These are phyloP conservation scores for Alternaria novae-zelandiae DNA, from an alignment of 2,329 filamentous ascomycete genomes.

Conservation along the genomic window DNA sequence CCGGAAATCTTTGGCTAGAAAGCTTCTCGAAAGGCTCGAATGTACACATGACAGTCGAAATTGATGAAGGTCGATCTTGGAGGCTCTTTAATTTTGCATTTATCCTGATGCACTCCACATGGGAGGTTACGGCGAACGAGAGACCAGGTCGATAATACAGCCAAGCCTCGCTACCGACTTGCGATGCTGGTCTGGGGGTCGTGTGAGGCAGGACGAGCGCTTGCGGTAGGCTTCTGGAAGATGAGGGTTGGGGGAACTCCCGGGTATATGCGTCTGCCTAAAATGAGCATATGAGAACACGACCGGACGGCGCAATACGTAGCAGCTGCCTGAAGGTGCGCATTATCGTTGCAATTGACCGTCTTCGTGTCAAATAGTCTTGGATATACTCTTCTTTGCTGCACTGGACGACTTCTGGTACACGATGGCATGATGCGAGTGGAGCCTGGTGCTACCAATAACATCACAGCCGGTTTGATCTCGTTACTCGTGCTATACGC, in stretches of 20 bases:
- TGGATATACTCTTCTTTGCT: neutral
- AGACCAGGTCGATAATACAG: slow-evolving; percentile 8
- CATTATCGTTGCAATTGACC: neutral
- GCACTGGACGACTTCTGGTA: neutral
- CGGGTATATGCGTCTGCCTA: neutral
- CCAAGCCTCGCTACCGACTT: slow-evolving; percentile 13
- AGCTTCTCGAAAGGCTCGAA: slow-evolving; percentile 29
- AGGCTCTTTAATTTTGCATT: slow-evolving; percentile 30
- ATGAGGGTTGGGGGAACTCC: slow-evolving; percentile 1
- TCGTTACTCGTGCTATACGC: neutral
- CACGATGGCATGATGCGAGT: neutral
- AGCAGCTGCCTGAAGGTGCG: neutral
- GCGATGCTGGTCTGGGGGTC: slow-evolving; percentile 5
- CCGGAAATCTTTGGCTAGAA: slow-evolving; percentile 16
- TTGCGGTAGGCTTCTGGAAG: slow-evolving; percentile 33
- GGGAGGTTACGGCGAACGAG: slow-evolving; percentile 9
- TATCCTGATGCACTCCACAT: slow-evolving; percentile 28
- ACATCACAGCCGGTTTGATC: neutral
- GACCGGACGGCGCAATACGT: neutral
- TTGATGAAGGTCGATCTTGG: slow-evolving; percentile 33
- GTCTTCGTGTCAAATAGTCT: neutral
- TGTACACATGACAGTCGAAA: slow-evolving; percentile 27
- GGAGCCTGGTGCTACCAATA: neutral
- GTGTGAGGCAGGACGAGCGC: slow-evolving; percentile 1
- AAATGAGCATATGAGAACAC: neutral